Evolutionary conservation across 2,329 filamentous ascomycete genomes (phyloP).

Genomic region (Alternaria consortialis): DNA sequence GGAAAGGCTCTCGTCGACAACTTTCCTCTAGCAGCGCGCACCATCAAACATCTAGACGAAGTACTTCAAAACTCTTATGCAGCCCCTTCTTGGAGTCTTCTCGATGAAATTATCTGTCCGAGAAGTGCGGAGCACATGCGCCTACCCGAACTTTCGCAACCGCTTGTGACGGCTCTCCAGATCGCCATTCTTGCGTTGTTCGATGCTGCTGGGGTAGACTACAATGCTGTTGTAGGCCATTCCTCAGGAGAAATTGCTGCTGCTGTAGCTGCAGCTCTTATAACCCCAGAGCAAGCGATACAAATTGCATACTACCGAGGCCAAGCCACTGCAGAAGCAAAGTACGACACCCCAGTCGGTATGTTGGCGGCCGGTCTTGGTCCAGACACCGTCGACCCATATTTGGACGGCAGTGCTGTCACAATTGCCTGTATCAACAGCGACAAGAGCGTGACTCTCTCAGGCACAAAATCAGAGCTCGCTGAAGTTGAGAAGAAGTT

Average conservation of each 20-base stretch:
- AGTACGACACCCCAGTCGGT: not conserved
- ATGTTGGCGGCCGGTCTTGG: conserved; percentile 36
- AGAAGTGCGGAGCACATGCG: not conserved
- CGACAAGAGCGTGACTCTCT: conserved; percentile 30
- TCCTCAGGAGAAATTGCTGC: conserved; percentile 39
- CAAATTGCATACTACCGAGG: conserved; percentile 24
- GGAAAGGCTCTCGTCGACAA: conserved; percentile 14
- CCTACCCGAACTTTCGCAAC: conserved; percentile 23
- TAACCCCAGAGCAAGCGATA: conserved; percentile 15
- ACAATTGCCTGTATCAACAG: conserved; percentile 43
- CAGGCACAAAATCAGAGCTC: conserved; percentile 46
- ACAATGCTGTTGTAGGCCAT: conserved; percentile 22
- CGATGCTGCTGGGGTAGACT: conserved; percentile 10
- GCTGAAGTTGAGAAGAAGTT: conserved; percentile 21
- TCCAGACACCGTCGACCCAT: not conserved
- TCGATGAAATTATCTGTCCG: conserved; percentile 12
- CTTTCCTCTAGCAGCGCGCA: not conserved
- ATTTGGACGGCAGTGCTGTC: conserved; percentile 1
- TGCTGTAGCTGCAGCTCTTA: conserved; percentile 32
- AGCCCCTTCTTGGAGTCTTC: conserved; percentile 25
- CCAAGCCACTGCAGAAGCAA: conserved; percentile 20
- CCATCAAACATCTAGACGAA: conserved; percentile 18
- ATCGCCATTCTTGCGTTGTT: conserved; percentile 21
- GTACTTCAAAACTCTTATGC: conserved; percentile 2
- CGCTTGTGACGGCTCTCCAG: conserved; percentile 24